Base-by-base conservation (phyloP, 805 yeast genomes). In the Teunomyces aglyptinius region DNA sequence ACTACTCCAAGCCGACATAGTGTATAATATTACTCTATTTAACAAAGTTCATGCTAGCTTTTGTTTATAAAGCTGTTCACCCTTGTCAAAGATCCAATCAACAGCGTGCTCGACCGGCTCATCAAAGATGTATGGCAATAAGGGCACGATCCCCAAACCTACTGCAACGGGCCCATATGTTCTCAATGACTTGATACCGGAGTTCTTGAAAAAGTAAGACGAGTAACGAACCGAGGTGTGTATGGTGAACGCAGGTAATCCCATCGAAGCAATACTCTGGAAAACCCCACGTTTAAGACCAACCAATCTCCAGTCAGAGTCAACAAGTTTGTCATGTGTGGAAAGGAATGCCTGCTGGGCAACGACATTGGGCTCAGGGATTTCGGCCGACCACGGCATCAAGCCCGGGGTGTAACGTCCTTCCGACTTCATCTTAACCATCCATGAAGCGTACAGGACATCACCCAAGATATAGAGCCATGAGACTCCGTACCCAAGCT, bases 261-360 rank as follows among this genome's bases (percentile, higher is more conserved):
- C 92, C 94, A 87, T 88, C 38, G 89, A 82, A 2, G 96, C 96
- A 51, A 88, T 73, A 52, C 85, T 75, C 64, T 87, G 96, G 70
- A 87, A 87, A 20, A 86, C 56, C n/a, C 87, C 90, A 61, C 95
- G 77, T 61, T 87, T 83, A 33, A 84, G 56, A 5, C 77, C 83
- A 6, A 77, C 80, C 45, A 83, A 52, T 54, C 76, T 76, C 89
- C 91, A 88, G 60, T 85, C 90, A 50, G 80, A 69, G 39, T 78
- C 81, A 26, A 68, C 70, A 43, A 61, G 38, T 36, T 49, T 50
- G 45, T 62, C 58, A 42, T 55, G 51, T 15, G 59, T 51, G 10
- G 46, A 49, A 3, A 50, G 49, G 55, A 60, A 70, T 4, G 57
- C 54, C 16, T 69, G 65, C 3, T 73, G 72, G 2, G 75, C 76